phyloP scores from a whole-genome alignment of 2,329 filamentous ascomycete species.

The Triangularia verruculosa region DNA sequence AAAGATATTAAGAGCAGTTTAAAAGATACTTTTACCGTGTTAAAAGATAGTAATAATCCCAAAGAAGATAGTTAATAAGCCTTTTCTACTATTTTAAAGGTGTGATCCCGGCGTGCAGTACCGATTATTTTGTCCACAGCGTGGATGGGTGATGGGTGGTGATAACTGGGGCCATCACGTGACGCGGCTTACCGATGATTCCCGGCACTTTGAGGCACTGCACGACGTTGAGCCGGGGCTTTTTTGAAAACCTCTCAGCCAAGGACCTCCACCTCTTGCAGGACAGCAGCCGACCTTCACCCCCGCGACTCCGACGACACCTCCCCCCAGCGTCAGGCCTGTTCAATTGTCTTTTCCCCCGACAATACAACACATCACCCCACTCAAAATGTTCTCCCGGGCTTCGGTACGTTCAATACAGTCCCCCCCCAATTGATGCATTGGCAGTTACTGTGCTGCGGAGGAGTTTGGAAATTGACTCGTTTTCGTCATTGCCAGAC shows the following conservation, averaged over 20 bases:
- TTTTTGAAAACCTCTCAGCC: slow-evolving; percentile 47
- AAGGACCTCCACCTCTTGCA: slow-evolving; percentile 30
- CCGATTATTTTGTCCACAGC: too few relatives aligned
- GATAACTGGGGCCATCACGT: slow-evolving; percentile 22
- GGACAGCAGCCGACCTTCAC: slow-evolving; percentile 28
- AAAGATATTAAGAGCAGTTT: too few relatives aligned
- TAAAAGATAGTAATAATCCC: too few relatives aligned
- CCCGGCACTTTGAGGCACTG: slow-evolving; percentile 20
- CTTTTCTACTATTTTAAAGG: too few relatives aligned
- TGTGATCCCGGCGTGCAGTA: too few relatives aligned
- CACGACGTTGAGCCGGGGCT: slow-evolving; percentile 24
- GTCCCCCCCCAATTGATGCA: background rate
- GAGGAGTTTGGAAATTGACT: slow-evolving; percentile 20
- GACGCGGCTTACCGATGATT: slow-evolving; percentile 23
- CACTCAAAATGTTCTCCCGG: slow-evolving; percentile 54
- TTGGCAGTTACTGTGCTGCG: background rate
- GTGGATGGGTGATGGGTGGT: background rate
- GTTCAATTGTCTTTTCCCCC: slow-evolving; percentile 46
- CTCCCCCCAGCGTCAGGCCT: slow-evolving; percentile 10
- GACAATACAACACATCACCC: slow-evolving; percentile 41
- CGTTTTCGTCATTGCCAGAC: slow-evolving; percentile 38
- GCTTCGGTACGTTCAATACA: slow-evolving; percentile 47
- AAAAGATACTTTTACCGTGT: too few relatives aligned
- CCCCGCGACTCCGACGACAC: slow-evolving; percentile 17
- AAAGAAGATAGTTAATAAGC: too few relatives aligned